phyloP scores from a whole-genome alignment of 352 stramenopile genomes.

The Globisporangium barbulae region DNA sequence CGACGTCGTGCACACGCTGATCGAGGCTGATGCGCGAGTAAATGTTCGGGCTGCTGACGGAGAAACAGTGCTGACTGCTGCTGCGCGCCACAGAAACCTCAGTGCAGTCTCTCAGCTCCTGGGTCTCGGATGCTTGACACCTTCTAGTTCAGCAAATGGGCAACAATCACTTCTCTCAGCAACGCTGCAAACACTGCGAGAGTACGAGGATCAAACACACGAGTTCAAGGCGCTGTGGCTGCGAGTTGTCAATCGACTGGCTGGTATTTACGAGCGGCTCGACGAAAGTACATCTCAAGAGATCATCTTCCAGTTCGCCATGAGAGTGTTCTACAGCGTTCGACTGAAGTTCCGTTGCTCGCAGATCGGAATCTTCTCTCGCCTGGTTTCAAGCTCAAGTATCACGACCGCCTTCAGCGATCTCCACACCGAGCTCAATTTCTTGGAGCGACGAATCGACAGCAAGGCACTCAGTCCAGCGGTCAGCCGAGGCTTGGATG shows the following conservation, averaged over 20 bases:
- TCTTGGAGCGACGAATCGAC: neutral
- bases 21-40: neutral
- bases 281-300: neutral
- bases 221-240: constrained; percentile 7
- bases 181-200: neutral
- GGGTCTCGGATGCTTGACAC: neutral
- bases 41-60: neutral
- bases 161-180: neutral
- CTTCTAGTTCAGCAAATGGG: too few species aligned
- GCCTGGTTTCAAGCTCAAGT: neutral
- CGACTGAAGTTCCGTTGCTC: neutral
- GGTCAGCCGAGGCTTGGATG: neutral
- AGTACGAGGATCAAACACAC: neutral
- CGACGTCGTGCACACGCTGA: neutral
- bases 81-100: neutral
- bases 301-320: neutral
- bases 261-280: neutral
- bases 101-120: neutral
- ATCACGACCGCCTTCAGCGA: neutral
- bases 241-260: neutral
- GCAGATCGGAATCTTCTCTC: neutral
- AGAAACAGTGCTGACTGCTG: constrained; percentile 8
- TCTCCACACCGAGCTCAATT: neutral
- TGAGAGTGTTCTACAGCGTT: neutral
- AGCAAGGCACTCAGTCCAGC: too few species aligned